phyloP scores from a whole-genome alignment of 257 asterid species.

The Solanum clarkiae region DNA sequence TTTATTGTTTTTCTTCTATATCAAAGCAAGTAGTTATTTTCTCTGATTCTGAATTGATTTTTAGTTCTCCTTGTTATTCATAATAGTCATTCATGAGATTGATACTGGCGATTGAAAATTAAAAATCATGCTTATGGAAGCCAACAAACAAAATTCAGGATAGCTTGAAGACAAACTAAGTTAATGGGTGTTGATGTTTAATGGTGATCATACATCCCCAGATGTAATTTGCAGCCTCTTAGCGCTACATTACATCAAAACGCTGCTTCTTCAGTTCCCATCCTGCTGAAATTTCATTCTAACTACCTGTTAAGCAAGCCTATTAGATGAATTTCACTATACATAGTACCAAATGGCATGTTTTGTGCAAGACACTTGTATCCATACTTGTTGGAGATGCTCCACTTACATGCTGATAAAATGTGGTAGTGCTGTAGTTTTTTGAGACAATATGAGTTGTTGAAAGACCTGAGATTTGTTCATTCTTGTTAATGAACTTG shows the following conservation, averaged over 20 bases:
- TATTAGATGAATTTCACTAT: neutral
- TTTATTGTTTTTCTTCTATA: neutral
- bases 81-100: neutral
- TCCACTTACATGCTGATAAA: neutral
- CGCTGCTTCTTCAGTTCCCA: neutral
- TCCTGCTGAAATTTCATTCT: neutral
- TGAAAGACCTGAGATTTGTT: neutral
- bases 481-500: neutral
- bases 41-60: neutral
- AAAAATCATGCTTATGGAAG: neutral
- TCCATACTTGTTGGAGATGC: neutral
- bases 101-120: neutral
- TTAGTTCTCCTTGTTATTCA: neutral
- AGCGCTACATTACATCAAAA: neutral
- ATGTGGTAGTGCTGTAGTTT: neutral
- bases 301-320: neutral
- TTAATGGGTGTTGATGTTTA: neutral
- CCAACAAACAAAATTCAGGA: neutral
- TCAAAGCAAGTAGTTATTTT: neutral
- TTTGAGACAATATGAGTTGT: neutral
- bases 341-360: neutral
- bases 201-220: neutral
- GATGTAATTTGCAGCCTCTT: neutral
- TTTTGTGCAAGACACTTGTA: neutral
- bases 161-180: neutral